phyloP scores from a whole-genome alignment of 192 early-diverging fungal genomes.

The Ramicandelaber brevisporus region DNA sequence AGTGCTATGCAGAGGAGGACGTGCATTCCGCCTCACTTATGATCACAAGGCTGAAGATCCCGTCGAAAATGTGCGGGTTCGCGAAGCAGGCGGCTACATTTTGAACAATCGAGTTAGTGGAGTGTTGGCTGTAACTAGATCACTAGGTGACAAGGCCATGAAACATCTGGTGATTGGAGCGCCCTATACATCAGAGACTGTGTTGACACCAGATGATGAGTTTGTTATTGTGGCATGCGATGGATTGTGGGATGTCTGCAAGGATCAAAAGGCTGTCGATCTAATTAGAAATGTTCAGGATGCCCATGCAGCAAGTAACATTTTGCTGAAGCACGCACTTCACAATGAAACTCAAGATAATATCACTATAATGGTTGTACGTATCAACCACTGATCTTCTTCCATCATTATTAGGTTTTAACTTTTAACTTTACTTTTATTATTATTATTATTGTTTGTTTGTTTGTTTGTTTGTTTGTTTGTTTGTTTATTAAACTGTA shows the following conservation, averaged over 20 bases:
- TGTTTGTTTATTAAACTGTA: neutral
- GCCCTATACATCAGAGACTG: conserved; percentile 87
- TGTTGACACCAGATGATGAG: conserved; percentile 38
- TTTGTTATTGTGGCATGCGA: conserved; percentile 92
- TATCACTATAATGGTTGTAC: conserved; percentile 68
- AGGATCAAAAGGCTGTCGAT: conserved; percentile 80
- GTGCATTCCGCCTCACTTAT: conserved; percentile 71
- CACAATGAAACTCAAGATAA: conserved; percentile 89
- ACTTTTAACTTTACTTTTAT: neutral
- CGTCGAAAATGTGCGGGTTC: conserved; percentile 67
- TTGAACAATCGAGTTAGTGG: conserved; percentile 97
- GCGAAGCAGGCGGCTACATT: conserved; percentile 84
- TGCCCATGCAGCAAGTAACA: conserved; percentile 51
- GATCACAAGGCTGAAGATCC: conserved; percentile 95
- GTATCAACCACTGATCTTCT: conserved; percentile 12
- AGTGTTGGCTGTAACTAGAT: conserved; percentile 84
- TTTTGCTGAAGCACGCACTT: conserved; percentile 63
- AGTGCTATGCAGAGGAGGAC: conserved; percentile 63
- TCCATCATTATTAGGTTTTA: neutral
- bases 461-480: neutral
- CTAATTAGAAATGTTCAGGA: conserved; percentile 46
- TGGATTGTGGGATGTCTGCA: conserved; percentile 95
- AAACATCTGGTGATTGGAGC: conserved; percentile 91
- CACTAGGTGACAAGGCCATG: conserved; percentile 85
- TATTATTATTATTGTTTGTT: neutral